Evolutionary conservation across 2,329 filamentous ascomycete species (phyloP).

Genomic region (Colletotrichum gigasporum): DNA sequence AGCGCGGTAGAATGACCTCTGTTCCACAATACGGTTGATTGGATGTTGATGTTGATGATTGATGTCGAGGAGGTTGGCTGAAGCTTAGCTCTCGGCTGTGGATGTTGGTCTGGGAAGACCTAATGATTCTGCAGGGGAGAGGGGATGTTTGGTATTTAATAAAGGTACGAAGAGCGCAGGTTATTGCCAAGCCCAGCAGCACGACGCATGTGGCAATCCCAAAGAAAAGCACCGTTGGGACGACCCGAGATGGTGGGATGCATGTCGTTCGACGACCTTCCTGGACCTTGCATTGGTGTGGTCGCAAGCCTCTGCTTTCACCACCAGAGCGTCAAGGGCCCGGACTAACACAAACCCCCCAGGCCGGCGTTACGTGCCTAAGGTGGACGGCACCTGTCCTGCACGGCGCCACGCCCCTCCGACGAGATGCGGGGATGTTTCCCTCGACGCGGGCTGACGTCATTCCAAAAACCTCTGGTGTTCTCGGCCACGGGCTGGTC

Average conservation of each 20-base stretch:
- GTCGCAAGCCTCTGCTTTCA: neutral
- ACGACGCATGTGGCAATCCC: constrained; percentile 16
- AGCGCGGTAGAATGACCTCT: no score
- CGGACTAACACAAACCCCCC: neutral
- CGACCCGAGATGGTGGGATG: constrained; percentile 13
- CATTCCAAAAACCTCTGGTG: constrained; percentile 10
- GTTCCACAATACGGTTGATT: neutral
- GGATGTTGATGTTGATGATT: neutral
- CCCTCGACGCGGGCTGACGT: constrained; percentile 18
- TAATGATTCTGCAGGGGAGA: neutral
- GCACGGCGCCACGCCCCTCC: neutral
- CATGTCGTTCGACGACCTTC: constrained; percentile 8
- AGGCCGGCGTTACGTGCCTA: neutral
- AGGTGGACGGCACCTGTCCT: neutral
- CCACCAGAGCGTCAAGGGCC: neutral
- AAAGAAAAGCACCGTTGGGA: constrained; percentile 26
- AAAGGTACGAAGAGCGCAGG: neutral
- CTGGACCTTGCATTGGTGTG: constrained; percentile 11
- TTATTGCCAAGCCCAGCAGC: neutral
- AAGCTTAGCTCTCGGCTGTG: neutral
- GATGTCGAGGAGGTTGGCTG: neutral
- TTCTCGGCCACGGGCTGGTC: constrained; percentile 1
- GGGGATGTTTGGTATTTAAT: constrained; percentile 21
- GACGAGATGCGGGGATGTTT: neutral
- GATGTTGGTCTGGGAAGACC: neutral